A percentile compares a stretch with the other conserved stretches of the same genome.
phyloP scores from a whole-genome alignment of 2,329 filamentous ascomycete species.

The Fusarium piperis region DNA sequence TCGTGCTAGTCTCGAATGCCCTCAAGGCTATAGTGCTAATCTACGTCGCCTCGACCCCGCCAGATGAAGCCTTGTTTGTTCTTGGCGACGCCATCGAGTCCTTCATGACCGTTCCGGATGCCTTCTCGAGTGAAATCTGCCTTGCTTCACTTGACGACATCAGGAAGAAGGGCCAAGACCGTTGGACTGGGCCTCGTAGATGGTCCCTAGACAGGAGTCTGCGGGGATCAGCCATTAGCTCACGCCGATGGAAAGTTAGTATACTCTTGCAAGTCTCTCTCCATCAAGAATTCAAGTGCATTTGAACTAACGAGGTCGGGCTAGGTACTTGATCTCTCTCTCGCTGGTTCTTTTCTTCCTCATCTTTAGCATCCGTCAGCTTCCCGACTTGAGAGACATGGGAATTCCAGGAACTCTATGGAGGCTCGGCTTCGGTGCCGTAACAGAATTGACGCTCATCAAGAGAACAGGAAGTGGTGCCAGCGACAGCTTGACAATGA shows the following conservation, averaged over 20 bases:
- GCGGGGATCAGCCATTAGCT: conserved; percentile 1
- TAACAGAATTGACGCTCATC: not conserved
- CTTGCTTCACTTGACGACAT: not conserved
- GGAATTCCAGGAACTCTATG: not conserved
- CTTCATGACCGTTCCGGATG: not conserved
- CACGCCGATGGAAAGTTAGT: conserved; percentile 2
- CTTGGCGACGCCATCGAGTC: conserved; percentile 17
- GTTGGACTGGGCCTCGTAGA: not conserved
- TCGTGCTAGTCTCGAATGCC: not conserved
- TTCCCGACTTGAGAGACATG: not conserved
- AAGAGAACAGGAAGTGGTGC: not conserved
- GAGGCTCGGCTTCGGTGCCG: conserved; percentile 5
- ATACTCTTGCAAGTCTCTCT: not conserved
- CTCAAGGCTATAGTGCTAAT: conserved; percentile 4
- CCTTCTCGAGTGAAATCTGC: not conserved
- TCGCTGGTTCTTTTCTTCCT: not conserved
- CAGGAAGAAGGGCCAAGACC: not conserved
- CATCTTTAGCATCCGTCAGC: not conserved
- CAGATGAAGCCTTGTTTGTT: conserved; percentile 1
- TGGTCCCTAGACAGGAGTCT: not conserved
- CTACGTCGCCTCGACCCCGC: not conserved
- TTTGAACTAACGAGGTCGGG: not conserved
- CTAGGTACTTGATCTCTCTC: not conserved
- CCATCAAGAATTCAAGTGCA: not conserved
- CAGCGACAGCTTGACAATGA: not conserved